Percentiles rank a stretch among this genome's conserved stretches.
These are phyloP conservation scores for Hypomontagnella submonticulosa DNA, from an alignment of 495 filamentous ascomycete genomes.

Conservation along the genomic window DNA sequence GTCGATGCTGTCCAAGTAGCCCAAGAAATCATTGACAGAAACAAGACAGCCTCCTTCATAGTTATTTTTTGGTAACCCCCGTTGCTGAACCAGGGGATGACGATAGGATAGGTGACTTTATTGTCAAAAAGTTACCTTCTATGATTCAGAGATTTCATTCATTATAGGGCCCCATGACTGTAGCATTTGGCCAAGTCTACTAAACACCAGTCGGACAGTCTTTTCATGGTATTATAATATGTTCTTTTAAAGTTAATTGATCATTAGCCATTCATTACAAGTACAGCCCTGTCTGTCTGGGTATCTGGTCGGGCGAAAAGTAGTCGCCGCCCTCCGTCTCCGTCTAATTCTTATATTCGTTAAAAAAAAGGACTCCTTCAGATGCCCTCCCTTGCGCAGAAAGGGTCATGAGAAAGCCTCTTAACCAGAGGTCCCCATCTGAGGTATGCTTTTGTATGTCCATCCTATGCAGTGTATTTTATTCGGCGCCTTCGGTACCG, in stretches of 20 bases:
- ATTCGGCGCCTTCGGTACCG: slow-evolving; percentile 33
- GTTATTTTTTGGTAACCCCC: no score
- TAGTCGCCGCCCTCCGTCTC: slow-evolving; percentile 44
- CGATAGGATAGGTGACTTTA: no score
- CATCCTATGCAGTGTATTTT: slow-evolving; percentile 50
- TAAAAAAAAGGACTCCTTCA: slow-evolving; percentile 13
- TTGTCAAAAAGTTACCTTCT: no score
- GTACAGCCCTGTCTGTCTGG: slow-evolving; percentile 42
- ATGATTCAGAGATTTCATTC: no score
- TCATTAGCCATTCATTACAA: slow-evolving; percentile 43
- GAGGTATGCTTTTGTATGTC: slow-evolving; percentile 42
- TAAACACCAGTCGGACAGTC: no score
- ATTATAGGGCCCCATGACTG: no score
- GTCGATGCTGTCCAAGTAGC: no score
- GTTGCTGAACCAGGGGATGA: no score
- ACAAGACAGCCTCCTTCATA: no score
- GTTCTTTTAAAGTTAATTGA: slow-evolving; percentile 32
- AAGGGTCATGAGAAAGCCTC: slow-evolving; percentile 7
- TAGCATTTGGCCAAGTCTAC: no score
- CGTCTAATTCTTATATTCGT: slow-evolving; percentile 39
- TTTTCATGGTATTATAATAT: slow-evolving; percentile 14
- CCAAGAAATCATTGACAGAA: no score
- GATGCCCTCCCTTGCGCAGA: background rate
- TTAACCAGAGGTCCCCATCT: slow-evolving; percentile 5
- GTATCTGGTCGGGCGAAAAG: slow-evolving; percentile 43